Evolutionary conservation across 139 green algal species (phyloP).

Genomic region (Trebouxia sp.): DNA sequence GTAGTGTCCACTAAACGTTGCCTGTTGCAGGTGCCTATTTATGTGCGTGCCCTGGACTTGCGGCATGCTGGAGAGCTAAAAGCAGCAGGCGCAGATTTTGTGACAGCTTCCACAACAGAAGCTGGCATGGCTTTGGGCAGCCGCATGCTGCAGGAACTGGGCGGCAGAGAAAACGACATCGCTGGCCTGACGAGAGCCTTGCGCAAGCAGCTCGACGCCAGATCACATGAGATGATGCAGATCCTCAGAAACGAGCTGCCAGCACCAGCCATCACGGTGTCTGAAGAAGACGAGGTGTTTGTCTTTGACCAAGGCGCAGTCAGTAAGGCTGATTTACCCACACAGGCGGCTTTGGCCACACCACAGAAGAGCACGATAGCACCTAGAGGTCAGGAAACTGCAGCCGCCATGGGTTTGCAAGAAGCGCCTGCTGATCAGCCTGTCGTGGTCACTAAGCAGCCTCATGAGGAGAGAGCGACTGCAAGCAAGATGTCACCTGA

Average conservation of each 20-base stretch:
- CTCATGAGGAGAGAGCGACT: too few relatives aligned
- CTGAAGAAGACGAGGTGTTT: neutral
- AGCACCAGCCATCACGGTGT: neutral
- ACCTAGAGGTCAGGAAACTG: slow-evolving; percentile 1
- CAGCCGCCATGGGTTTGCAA: neutral
- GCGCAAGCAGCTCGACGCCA: slow-evolving; percentile 38
- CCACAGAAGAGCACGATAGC: neutral
- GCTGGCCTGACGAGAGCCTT: slow-evolving; percentile 46
- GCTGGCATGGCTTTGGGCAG: slow-evolving; percentile 68
- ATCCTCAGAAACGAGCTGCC: neutral
- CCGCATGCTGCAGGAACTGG: slow-evolving; percentile 56
- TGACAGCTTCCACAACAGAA: slow-evolving; percentile 63
- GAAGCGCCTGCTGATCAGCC: slow-evolving; percentile 8
- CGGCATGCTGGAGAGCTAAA: slow-evolving; percentile 77
- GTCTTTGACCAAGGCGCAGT: slow-evolving; percentile 20
- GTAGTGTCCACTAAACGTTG: too few relatives aligned
- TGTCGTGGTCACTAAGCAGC: neutral
- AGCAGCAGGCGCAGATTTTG: slow-evolving; percentile 69
- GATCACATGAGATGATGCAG: slow-evolving; percentile 12
- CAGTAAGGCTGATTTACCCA: neutral
- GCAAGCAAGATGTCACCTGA: neutral
- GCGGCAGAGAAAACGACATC: slow-evolving; percentile 36
- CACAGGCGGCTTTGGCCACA: neutral
- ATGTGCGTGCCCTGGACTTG: slow-evolving; percentile 73
- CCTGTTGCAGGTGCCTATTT: slow-evolving; percentile 64